Base-by-base conservation (phyloP, 208 protist species). In the Leishmania guyanensis region DNA sequence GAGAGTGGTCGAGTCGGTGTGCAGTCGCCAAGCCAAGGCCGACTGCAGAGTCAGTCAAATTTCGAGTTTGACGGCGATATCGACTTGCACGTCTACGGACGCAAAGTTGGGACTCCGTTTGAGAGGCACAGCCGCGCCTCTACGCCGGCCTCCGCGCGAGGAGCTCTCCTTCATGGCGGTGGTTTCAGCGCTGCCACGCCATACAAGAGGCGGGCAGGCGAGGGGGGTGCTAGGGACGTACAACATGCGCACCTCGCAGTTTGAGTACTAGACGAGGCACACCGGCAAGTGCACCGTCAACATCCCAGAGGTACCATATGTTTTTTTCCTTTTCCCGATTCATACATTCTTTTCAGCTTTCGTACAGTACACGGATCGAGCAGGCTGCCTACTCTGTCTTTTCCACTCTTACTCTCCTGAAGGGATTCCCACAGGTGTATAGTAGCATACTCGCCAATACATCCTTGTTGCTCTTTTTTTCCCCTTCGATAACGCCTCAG, bases 61-160 rank as follows among this genome's bases (percentile, higher is more conserved):
- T 78, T 85, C 48, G 77, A 58, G 62, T 33, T 1, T 1, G 71
- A 85, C 26, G 60, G 50, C 8, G 70, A 81, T 36, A 26, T 86
- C 6, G 71, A 86, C 68, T 46, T 90, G 22, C 54, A 54, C n/a
- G 58, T 87, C 14, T n/a, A 81, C 14, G 86, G 86, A 4, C 82
- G 75, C 39, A 71, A 65, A 12, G 80, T 85, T 8, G 84, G 51
- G 20, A 66, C 66, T 17, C 75, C 79, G 4, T 20, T 43, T 10
- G 75, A 66, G 51, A 79, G 56, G 43, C 81, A 68, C 69, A 85
- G 78, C 76, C 83, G 78, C 43, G 56, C 84, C 46, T 84, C 86
- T 0, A 79, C 78, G 0, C 43, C 81, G 9, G 64, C 80, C 17
- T 84, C 84, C 1, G 73, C 78, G 5, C 46, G 60, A 14, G 56